Conservation (phyloP, 805 yeast genomes). For the Kazachstania kunashirensis region DNA sequence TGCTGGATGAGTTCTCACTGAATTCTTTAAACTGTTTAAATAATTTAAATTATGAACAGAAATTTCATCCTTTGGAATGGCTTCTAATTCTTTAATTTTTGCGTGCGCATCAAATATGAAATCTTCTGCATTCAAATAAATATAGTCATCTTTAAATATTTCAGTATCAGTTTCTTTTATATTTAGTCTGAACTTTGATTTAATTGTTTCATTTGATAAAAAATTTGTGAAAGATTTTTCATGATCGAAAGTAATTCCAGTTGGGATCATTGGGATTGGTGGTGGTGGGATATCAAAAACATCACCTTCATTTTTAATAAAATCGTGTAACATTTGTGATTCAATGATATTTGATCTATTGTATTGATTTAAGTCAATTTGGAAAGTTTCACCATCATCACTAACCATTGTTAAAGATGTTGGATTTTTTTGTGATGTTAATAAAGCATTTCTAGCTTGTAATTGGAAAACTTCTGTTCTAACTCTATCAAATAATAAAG, state of each 20-base stretch:
- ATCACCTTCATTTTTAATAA: slow-evolving; percentile 12
- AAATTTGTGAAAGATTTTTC: slow-evolving; percentile 11
- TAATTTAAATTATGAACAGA: slow-evolving; percentile 24
- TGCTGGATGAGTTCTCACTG: slow-evolving; percentile 24
- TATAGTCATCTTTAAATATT: slow-evolving; percentile 8
- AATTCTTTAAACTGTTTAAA: slow-evolving; percentile 28
- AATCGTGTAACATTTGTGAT: slow-evolving; percentile 14
- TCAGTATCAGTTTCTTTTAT: slow-evolving; percentile 9
- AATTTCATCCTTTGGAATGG: slow-evolving; percentile 16
- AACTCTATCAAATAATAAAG: slow-evolving; percentile 14
- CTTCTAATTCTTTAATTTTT: slow-evolving; percentile 21
- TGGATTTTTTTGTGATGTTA: slow-evolving; percentile 14
- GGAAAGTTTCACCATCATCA: slow-evolving; percentile 13
- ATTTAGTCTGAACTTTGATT: slow-evolving; percentile 7
- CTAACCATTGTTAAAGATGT: slow-evolving; percentile 21
- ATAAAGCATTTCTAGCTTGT: slow-evolving; percentile 20
- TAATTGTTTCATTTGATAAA: slow-evolving; percentile 7
- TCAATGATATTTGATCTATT: slow-evolving; percentile 15
- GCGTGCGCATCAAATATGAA: slow-evolving; percentile 23
- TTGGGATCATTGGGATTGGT: background rate
- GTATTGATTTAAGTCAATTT: slow-evolving; percentile 9
- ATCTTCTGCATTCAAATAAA: slow-evolving; percentile 15
- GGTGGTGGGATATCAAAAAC: slow-evolving; percentile 2
- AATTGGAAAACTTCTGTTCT: slow-evolving; percentile 26
- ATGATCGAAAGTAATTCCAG: slow-evolving; percentile 17